phyloP scores from a whole-genome alignment of 208 protist species.

The Naegleria fowleri region DNA sequence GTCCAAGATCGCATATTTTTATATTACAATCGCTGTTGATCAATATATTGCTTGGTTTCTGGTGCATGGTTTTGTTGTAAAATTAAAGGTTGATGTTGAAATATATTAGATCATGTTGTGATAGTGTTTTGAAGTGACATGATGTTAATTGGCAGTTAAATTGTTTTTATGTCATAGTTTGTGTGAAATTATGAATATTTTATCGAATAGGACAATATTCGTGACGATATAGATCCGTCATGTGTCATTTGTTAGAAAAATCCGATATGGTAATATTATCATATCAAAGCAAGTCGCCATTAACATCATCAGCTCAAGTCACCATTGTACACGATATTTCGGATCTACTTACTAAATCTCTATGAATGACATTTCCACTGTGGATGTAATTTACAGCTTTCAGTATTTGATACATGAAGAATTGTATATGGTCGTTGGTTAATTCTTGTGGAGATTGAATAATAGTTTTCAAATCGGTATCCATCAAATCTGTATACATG shows the following conservation, averaged over 20 bases:
- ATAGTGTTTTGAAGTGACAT: not conserved
- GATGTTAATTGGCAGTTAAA: no score
- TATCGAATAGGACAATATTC: no score
- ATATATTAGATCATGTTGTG: no score
- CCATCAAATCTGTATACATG: slow-evolving; percentile 91
- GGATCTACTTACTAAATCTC: slow-evolving; percentile 44
- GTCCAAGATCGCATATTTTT: slow-evolving; percentile 31
- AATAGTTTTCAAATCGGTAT: slow-evolving; percentile 89
- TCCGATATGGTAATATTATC: no score
- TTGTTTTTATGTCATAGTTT: no score
- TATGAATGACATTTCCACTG: slow-evolving; percentile 53
- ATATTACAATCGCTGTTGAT: slow-evolving; percentile 23
- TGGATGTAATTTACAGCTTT: slow-evolving; percentile 61
- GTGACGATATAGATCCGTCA: no score
- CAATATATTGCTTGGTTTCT: slow-evolving; percentile 20
- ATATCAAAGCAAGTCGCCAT: no score
- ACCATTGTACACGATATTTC: no score
- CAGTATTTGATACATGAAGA: slow-evolving; percentile 63
- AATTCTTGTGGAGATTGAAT: slow-evolving; percentile 70
- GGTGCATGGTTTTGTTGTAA: not conserved
- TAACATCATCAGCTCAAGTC: no score
- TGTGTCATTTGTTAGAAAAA: no score
- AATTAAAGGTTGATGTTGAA: no score
- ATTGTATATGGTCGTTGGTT: slow-evolving; percentile 54
- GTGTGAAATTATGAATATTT: no score